Percentiles rank a stretch among this genome's conserved stretches.
These are phyloP conservation scores for Claviceps sp. DNA, from an alignment of 2,329 filamentous ascomycete genomes.

Conservation along the genomic window DNA sequence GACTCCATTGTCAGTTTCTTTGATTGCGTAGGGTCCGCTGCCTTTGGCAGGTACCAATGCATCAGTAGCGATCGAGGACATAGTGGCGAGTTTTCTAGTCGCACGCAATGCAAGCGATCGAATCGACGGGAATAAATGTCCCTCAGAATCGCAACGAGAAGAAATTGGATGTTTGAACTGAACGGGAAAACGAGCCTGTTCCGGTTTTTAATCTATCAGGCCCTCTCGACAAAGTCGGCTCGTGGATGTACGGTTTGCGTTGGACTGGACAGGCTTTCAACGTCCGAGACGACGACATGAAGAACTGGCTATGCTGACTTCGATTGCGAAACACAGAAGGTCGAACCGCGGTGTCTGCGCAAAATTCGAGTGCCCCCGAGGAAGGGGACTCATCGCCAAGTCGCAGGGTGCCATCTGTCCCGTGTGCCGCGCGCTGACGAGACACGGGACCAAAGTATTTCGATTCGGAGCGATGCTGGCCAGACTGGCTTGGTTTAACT, in stretches of 20 bases:
- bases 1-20: not conserved
- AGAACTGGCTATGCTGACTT: not conserved
- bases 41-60: not conserved
- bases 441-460: too few relatives aligned
- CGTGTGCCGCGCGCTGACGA: too few relatives aligned
- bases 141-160: not conserved
- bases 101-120: not conserved
- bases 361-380: too few relatives aligned
- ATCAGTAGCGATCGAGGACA: not conserved
- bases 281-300: too few relatives aligned
- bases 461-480: too few relatives aligned
- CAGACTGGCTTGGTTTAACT: too few relatives aligned
- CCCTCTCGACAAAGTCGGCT: too few relatives aligned
- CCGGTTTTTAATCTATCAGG: not conserved
- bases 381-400: too few relatives aligned
- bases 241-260: not conserved
- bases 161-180: not conserved
- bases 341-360: too few relatives aligned
- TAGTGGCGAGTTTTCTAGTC: not conserved
- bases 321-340: too few relatives aligned
- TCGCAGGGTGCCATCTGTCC: too few relatives aligned
- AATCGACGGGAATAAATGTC: not conserved
- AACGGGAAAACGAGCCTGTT: not conserved
- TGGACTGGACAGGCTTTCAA: not conserved
- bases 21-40: not conserved